These are phyloP conservation scores for Prunus persica DNA, from an alignment of 306 rosid genomes.

Conservation along the genomic window Prunus_persica_NCBIv2 NC_034011.1:26042001-26042500, in stretches of 20 bases:
- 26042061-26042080: conserved; percentile 87
- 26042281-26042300: neutral
- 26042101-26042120: conserved; percentile 70
- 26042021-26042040: conserved; percentile 79
- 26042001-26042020: conserved; percentile 83
- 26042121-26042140: conserved; percentile 78
- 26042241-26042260: conserved; percentile 9
- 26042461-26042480: neutral
- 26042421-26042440: neutral
- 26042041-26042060: conserved; percentile 77
- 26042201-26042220: conserved; percentile 18
- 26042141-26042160: conserved; percentile 37
- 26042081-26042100: conserved; percentile 81
- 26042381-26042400: conserved; percentile 25
- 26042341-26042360: conserved; percentile 22
- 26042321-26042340: conserved; percentile 20
- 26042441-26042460: neutral
- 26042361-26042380: conserved; percentile 50
- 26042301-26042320: conserved; percentile 14
- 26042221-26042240: conserved; percentile 27
- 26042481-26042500: neutral
- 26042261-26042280: neutral
- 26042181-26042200: conserved; percentile 29
- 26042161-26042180: conserved; percentile 40
- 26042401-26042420: neutral